phyloP scores from a whole-genome alignment of 2,329 filamentous ascomycete species.

The Paraphaeosphaeria minitans region DNA sequence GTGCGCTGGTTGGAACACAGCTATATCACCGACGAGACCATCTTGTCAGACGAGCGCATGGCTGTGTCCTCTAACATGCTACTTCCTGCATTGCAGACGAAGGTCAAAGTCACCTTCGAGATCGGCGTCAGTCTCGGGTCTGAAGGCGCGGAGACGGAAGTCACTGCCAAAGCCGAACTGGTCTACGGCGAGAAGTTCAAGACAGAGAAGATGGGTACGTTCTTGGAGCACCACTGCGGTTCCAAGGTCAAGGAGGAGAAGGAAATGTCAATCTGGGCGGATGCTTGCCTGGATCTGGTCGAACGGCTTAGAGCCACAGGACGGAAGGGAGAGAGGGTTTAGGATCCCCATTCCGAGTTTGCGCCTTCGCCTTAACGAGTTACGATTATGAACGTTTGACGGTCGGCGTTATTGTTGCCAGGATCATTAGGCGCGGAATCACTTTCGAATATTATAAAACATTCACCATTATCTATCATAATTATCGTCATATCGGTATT shows the following conservation, averaged over 20 bases:
- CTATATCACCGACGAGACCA: slow-evolving; percentile 68
- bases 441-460: neutral
- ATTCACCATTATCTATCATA: neutral
- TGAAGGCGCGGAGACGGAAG: slow-evolving; percentile 57
- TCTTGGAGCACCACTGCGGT: slow-evolving; percentile 62
- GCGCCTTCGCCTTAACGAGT: neutral
- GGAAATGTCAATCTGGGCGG: slow-evolving; percentile 49
- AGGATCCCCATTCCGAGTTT: neutral
- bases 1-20: slow-evolving; percentile 66
- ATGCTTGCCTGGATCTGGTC: slow-evolving; percentile 51
- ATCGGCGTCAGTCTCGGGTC: slow-evolving; percentile 55
- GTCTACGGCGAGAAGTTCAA: slow-evolving; percentile 82
- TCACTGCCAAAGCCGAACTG: slow-evolving; percentile 64
- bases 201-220: slow-evolving; percentile 74
- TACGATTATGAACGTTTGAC: neutral
- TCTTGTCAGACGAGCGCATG: slow-evolving; percentile 69
- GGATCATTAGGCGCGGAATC: neutral
- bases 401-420: neutral
- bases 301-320: slow-evolving; percentile 52
- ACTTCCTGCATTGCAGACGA: slow-evolving; percentile 68
- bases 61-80: slow-evolving; percentile 66
- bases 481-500: slow-evolving; percentile 48
- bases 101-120: slow-evolving; percentile 67
- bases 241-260: slow-evolving; percentile 27
- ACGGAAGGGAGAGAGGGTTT: slow-evolving; percentile 49